phyloP scores from a whole-genome alignment of 2,329 filamentous ascomycete species.

The Xylaria sp. region DNA sequence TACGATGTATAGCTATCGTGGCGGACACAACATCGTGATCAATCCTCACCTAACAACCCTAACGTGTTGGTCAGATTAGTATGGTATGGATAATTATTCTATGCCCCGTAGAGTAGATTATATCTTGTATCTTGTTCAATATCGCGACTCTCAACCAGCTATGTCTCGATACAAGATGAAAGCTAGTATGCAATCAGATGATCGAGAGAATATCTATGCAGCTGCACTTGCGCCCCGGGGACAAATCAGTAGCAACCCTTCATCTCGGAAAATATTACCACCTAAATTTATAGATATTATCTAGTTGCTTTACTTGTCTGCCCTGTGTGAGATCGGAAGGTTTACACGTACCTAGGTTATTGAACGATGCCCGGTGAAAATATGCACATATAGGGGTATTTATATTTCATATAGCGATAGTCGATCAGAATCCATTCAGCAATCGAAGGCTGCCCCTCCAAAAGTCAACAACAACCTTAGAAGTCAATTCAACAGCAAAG shows the following conservation, averaged over 20 bases:
- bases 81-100: background rate
- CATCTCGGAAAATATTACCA: background rate
- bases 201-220: background rate
- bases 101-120: background rate
- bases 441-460: slow-evolving; percentile 39
- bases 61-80: background rate
- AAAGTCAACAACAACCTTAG: slow-evolving; percentile 24
- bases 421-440: slow-evolving; percentile 16
- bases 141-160: background rate
- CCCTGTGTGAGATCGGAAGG: too few relatives aligned
- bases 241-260: background rate
- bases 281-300: background rate
- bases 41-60: background rate
- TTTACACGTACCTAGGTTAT: background rate
- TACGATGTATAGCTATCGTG: background rate
- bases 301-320: background rate
- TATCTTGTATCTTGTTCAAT: background rate
- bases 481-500: slow-evolving; percentile 13
- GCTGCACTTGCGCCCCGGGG: background rate
- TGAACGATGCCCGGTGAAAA: background rate
- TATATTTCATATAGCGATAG: slow-evolving; percentile 17
- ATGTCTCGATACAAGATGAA: background rate
- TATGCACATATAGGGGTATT: slow-evolving; percentile 12
- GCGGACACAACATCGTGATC: background rate
- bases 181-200: background rate